Conservation (phyloP, 352 stramenopile species). For the Bremia lactucae region DNA sequence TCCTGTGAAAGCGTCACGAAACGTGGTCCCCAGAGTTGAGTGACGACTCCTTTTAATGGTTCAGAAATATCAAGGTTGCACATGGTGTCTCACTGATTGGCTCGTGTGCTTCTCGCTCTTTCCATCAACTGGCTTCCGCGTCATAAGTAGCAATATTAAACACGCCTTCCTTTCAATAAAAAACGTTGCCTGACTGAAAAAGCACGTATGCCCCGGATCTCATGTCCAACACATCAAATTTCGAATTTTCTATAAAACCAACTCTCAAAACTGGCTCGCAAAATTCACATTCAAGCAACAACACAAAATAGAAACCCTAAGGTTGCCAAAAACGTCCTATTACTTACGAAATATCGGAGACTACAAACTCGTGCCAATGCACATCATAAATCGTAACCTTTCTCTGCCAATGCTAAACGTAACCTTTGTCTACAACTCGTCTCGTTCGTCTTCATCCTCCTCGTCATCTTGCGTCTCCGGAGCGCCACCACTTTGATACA, state of each 20-base stretch:
- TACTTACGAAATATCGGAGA: conserved; percentile 32
- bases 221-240: not conserved
- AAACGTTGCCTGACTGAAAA: not conserved
- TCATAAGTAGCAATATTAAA: conserved; percentile 12
- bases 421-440: conserved; percentile 89
- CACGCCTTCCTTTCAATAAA: not conserved
- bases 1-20: conserved; percentile 7
- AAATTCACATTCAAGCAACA: too few relatives aligned
- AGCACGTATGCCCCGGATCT: conserved; percentile 16
- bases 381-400: conserved; percentile 11
- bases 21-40: conserved; percentile 3
- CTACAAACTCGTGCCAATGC: conserved; percentile 22
- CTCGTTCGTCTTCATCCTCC: conserved; percentile 79
- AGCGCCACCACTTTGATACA: conserved; percentile 87
- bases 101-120: conserved; percentile 3
- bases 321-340: conserved; percentile 24
- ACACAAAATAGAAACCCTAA: too few relatives aligned
- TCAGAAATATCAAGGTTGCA: too few relatives aligned
- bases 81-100: too few relatives aligned
- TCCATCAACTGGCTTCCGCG: conserved; percentile 2
- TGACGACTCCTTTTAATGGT: conserved; percentile 1
- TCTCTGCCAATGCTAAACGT: too few relatives aligned
- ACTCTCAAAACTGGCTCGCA: too few relatives aligned
- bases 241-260: conserved; percentile 1
- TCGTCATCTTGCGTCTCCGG: conserved; percentile 66